Evolutionary conservation across 1,284 basidiomycete genomes (phyloP).

Genomic region (Moesziomyces globuligerus): DNA sequence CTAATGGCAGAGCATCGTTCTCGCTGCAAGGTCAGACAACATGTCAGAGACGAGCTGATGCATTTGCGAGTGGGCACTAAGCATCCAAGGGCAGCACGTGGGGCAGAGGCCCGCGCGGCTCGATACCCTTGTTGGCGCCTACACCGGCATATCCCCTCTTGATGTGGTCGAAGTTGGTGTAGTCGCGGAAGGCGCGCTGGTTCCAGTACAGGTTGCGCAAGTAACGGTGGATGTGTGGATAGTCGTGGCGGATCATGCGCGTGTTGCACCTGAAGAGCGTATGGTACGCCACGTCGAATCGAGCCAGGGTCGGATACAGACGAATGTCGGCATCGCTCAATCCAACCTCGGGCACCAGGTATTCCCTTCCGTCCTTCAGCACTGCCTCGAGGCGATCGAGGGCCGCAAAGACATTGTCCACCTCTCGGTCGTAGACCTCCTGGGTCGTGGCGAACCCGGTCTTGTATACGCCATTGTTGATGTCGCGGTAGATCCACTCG

Average conservation of each 20-base stretch:
- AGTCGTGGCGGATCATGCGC: constrained; percentile 46
- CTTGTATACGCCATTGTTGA: constrained; percentile 76
- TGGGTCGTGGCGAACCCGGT: constrained; percentile 80
- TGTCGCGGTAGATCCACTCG: constrained; percentile 74
- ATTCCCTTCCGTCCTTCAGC: constrained; percentile 78
- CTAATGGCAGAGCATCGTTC: too few species aligned
- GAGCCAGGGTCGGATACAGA: constrained; percentile 86
- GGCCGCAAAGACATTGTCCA: constrained; percentile 74
- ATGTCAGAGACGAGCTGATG: too few species aligned
- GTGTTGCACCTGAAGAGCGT: constrained; percentile 88
- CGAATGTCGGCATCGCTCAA: constrained; percentile 89
- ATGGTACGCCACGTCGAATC: constrained; percentile 83
- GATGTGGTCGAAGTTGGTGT: constrained; percentile 78
- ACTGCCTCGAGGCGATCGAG: constrained; percentile 83
- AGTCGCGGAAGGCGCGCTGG: constrained; percentile 82
- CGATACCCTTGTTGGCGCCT: constrained; percentile 25
- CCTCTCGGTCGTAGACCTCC: constrained; percentile 81
- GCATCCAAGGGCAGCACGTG: constrained; percentile 36
- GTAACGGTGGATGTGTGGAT: constrained; percentile 69
- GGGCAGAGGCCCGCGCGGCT: constrained; percentile 44
- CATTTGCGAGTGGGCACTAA: too few species aligned
- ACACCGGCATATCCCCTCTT: constrained; percentile 49
- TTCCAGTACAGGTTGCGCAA: constrained; percentile 89
- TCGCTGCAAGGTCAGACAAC: too few species aligned
- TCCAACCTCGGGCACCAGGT: constrained; percentile 77